phyloP scores from a whole-genome alignment of 129 eudicot genomes.

The Smallanthus sonchifolius region DNA sequence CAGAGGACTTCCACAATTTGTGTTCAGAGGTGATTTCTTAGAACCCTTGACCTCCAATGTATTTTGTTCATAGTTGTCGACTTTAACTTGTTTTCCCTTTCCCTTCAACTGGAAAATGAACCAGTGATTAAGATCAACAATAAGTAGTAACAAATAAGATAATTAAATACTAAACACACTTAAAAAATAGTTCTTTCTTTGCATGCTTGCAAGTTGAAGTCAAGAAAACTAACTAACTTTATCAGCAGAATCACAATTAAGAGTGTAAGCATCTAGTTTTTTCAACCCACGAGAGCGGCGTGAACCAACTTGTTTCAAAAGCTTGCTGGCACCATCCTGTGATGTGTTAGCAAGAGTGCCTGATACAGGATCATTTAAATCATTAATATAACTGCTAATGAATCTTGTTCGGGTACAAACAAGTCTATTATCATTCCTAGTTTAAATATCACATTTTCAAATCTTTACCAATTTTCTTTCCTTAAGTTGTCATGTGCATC shows the following conservation, averaged over 20 bases:
- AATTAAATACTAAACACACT: background rate
- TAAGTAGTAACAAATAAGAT: background rate
- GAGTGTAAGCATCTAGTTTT: constrained; percentile 37
- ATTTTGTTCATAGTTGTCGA: background rate
- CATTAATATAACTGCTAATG: background rate
- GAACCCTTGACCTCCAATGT: constrained; percentile 13
- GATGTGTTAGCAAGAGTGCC: constrained; percentile 57
- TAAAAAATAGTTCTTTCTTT: background rate
- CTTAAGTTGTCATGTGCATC: background rate
- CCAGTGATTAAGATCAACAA: background rate
- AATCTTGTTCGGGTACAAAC: background rate
- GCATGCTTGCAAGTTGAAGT: background rate
- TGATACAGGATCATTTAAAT: constrained; percentile 21
- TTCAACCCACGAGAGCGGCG: constrained; percentile 36
- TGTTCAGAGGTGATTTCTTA: constrained; percentile 17
- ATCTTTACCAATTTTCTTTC: background rate
- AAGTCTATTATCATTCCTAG: background rate
- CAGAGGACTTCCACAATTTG: constrained; percentile 25
- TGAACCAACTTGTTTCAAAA: constrained; percentile 39
- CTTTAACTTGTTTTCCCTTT: constrained; percentile 12
- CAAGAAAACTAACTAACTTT: constrained; percentile 37
- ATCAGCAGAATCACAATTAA: constrained; percentile 31
- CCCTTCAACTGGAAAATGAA: constrained; percentile 32
- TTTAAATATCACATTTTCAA: background rate
- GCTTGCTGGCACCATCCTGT: constrained; percentile 45